Evolutionary conservation across 257 asterid species (phyloP).

Genomic region (Gardenia jasminoides): DNA sequence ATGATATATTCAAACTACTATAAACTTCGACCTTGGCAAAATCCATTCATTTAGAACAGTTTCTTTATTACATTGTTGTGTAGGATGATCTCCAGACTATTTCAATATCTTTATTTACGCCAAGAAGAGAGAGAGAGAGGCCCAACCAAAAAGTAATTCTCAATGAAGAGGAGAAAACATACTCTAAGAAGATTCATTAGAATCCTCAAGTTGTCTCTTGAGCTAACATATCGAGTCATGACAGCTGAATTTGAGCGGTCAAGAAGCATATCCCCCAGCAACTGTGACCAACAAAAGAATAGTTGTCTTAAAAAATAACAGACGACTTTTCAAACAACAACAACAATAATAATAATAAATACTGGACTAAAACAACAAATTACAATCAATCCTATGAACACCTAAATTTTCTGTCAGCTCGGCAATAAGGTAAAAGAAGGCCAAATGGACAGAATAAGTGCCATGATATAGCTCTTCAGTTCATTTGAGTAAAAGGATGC

Average conservation of each 20-base stretch:
- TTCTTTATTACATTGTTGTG: background rate
- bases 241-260: slow-evolving; percentile 91
- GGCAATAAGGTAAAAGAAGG: background rate
- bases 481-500: background rate
- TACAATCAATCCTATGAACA: background rate
- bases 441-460: background rate
- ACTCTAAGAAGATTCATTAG: slow-evolving; percentile 95
- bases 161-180: slow-evolving; percentile 30
- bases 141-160: background rate
- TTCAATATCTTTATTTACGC: background rate
- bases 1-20: background rate
- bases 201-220: slow-evolving; percentile 85
- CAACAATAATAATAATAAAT: background rate
- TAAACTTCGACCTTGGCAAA: background rate
- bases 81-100: background rate
- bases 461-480: background rate
- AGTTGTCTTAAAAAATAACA: background rate
- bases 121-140: background rate
- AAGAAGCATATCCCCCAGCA: slow-evolving; percentile 79
- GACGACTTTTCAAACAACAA: background rate
- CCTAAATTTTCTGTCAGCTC: background rate
- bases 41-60: background rate
- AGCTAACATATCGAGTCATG: slow-evolving; percentile 79
- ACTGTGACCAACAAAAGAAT: slow-evolving; percentile 38
- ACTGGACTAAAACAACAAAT: background rate